phyloP scores from a whole-genome alignment of 2,329 filamentous ascomycete species.

The Cylindrodendrum hubeiense region DNA sequence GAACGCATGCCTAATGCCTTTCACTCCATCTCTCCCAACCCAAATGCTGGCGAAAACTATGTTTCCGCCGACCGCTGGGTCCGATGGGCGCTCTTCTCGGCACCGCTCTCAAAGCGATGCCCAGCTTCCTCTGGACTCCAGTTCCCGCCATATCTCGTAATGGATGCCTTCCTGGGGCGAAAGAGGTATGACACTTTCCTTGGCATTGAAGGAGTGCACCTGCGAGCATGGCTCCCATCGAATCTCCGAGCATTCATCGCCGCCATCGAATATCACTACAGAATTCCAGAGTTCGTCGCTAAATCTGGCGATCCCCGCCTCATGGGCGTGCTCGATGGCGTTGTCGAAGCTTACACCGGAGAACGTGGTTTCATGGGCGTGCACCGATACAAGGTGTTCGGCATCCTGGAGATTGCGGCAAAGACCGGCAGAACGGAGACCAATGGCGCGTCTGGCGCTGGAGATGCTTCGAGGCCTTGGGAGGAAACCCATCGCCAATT shows the following conservation, averaged over 20 bases:
- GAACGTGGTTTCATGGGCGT: constrained; percentile 69
- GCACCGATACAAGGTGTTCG: constrained; percentile 69
- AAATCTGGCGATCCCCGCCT: constrained; percentile 62
- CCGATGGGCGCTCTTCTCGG: constrained; percentile 64
- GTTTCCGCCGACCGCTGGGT: constrained; percentile 62
- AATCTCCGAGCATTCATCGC: constrained; percentile 68
- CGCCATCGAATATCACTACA: constrained; percentile 66
- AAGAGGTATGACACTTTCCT: constrained; percentile 65
- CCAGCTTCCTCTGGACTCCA: constrained; percentile 65
- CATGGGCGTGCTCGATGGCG: constrained; percentile 66
- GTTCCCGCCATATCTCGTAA: constrained; percentile 65
- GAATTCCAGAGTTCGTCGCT: constrained; percentile 65
- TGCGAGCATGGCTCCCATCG: constrained; percentile 66
- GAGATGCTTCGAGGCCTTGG: constrained; percentile 46
- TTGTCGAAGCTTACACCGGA: constrained; percentile 67
- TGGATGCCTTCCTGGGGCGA: constrained; percentile 67
- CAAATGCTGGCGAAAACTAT: constrained; percentile 63
- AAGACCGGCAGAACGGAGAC: constrained; percentile 67
- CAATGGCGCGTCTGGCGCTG: constrained; percentile 62
- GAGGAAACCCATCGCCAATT: constrained; percentile 38
- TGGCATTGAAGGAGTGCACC: constrained; percentile 63
- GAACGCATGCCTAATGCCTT: constrained; percentile 67
- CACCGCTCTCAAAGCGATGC: constrained; percentile 62
- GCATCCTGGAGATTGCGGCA: constrained; percentile 65
- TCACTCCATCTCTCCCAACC: constrained; percentile 66